Conservation (phyloP, 2,329 filamentous ascomycete species). For the Colletotrichum sidae region DNA sequence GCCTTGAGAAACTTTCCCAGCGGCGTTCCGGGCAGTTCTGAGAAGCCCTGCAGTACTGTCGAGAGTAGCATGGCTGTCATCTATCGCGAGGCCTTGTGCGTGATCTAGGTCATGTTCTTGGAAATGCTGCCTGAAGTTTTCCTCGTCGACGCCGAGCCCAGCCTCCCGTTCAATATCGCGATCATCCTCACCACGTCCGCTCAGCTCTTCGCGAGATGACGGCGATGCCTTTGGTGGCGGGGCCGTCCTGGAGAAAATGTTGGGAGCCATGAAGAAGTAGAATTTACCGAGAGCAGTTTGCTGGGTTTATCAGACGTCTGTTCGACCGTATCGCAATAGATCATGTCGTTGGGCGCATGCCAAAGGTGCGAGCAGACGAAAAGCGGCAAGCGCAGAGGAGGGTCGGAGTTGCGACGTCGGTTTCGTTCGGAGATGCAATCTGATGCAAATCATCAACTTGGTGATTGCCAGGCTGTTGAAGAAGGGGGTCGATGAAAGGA, state of each 20-base stretch:
- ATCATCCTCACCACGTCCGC: slow-evolving; percentile 51
- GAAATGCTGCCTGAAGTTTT: slow-evolving; percentile 64
- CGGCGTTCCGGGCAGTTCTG: slow-evolving; percentile 25
- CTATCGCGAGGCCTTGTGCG: slow-evolving; percentile 54
- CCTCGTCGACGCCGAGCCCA: slow-evolving; percentile 61
- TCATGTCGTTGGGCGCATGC: too few relatives aligned
- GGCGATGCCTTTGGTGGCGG: slow-evolving; percentile 48
- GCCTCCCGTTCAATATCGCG: slow-evolving; percentile 55
- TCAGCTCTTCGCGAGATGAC: slow-evolving; percentile 64
- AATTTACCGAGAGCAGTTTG: too few relatives aligned
- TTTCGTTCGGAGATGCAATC: too few relatives aligned
- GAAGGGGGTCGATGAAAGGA: too few relatives aligned
- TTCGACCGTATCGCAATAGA: too few relatives aligned
- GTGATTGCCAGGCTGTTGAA: too few relatives aligned
- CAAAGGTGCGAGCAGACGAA: too few relatives aligned
- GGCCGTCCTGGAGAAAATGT: slow-evolving; percentile 59
- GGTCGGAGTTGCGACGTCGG: too few relatives aligned
- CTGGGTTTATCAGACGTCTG: too few relatives aligned
- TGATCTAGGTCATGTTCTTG: slow-evolving; percentile 61
- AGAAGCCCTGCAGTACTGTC: slow-evolving; percentile 47
- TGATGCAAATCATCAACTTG: too few relatives aligned
- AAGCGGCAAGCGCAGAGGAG: too few relatives aligned
- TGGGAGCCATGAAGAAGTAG: slow-evolving; percentile 54
- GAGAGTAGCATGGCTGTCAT: slow-evolving; percentile 59
- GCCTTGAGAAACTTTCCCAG: background rate